A percentile compares a stretch with the other conserved stretches of the same genome.
Evolutionary conservation across 2,329 filamentous ascomycete genomes (phyloP).

Genomic region (Aspergillus calidoustus): DNA sequence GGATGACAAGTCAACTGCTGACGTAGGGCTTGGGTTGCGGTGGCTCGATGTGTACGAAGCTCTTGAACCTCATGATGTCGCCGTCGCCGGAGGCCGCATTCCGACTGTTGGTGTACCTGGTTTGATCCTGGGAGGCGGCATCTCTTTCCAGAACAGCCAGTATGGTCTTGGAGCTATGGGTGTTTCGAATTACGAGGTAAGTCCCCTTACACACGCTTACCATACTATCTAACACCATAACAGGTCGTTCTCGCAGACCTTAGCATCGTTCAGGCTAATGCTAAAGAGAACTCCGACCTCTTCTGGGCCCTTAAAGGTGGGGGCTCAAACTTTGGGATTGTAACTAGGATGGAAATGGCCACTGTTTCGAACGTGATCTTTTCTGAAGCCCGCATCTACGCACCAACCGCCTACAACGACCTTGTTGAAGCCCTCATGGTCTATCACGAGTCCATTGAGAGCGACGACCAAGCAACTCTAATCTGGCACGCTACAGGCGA

Average conservation of each 20-base stretch:
- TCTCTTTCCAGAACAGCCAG: conserved; percentile 23
- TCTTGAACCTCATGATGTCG: conserved; percentile 46
- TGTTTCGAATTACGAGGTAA: conserved; percentile 22
- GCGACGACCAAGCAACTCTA: conserved; percentile 16
- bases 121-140: conserved; percentile 46
- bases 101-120: conserved; percentile 52
- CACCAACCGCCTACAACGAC: conserved; percentile 3
- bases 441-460: conserved; percentile 20
- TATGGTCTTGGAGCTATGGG: conserved; percentile 21
- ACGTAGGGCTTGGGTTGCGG: conserved; percentile 51
- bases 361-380: conserved; percentile 23
- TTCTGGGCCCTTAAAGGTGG: conserved; percentile 35
- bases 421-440: conserved; percentile 18
- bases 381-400: conserved; percentile 19
- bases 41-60: conserved; percentile 51
- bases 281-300: conserved; percentile 29
- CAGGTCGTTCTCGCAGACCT: conserved; percentile 25
- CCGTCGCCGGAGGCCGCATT: conserved; percentile 52
- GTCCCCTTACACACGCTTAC: background rate
- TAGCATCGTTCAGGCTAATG: conserved; percentile 21
- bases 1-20: conserved; percentile 41
- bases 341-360: conserved; percentile 24
- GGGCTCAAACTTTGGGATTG: conserved; percentile 16
- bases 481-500: conserved; percentile 18
- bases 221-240: background rate